Conservation (phyloP, 768 basidiomycete species). For the Phaeotremella skinneri region DNA sequence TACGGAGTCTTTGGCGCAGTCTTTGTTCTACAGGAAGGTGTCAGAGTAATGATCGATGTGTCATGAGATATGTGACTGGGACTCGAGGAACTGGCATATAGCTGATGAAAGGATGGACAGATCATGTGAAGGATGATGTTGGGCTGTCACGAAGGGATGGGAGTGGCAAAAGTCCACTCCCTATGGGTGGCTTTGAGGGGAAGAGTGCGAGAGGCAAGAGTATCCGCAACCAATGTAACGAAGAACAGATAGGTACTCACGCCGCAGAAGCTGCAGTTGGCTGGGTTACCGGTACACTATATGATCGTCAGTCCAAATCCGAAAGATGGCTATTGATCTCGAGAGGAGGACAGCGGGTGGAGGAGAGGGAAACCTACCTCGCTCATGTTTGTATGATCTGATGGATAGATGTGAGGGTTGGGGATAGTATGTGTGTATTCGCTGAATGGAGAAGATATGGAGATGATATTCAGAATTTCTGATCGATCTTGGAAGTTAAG, state of each 20-base stretch:
- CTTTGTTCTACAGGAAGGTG: slow-evolving; percentile 9
- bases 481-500: no score
- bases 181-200: background rate
- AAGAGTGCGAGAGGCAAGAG: background rate
- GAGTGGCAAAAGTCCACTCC: no score
- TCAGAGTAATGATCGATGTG: background rate
- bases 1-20: slow-evolving; percentile 42
- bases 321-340: background rate
- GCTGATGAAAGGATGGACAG: background rate
- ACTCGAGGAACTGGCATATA: background rate
- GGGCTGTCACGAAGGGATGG: background rate
- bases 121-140: background rate
- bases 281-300: slow-evolving; percentile 30
- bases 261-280: slow-evolving; percentile 44
- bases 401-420: no score
- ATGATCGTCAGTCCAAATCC: background rate
- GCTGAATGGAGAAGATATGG: no score
- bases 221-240: background rate
- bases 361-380: background rate
- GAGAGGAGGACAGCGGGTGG: background rate
- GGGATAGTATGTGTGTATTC: no score
- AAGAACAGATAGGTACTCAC: slow-evolving; percentile 24
- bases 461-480: no score
- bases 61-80: background rate
- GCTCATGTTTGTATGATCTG: background rate